phyloP scores from a whole-genome alignment of 75 land plant species.

The Picea sitchensis region DNA sequence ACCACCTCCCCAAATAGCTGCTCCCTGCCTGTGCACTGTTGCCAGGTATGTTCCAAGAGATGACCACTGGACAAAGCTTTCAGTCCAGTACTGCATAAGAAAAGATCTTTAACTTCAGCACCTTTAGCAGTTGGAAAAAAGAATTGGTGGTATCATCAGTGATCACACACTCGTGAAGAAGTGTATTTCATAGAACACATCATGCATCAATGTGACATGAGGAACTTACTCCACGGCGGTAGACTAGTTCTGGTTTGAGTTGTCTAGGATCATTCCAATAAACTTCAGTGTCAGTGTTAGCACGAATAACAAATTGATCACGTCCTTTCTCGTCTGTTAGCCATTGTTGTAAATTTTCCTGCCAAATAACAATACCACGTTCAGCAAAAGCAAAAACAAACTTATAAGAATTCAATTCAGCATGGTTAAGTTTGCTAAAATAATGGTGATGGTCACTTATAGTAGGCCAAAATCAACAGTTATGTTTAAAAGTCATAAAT shows the following conservation, averaged over 20 bases:
- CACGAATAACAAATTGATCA: slow-evolving; percentile 89
- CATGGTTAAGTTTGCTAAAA: too few species aligned
- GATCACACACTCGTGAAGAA: background rate
- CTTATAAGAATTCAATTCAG: background rate
- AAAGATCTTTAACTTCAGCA: background rate
- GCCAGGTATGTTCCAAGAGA: slow-evolving; percentile 91
- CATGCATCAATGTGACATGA: background rate
- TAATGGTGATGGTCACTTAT: background rate
- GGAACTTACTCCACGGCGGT: slow-evolving; percentile 66
- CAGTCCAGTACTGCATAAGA: slow-evolving; percentile 81
- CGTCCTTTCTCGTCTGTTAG: slow-evolving; percentile 86
- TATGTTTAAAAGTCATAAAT: background rate
- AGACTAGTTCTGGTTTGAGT: slow-evolving; percentile 73
- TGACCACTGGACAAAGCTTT: slow-evolving; percentile 94
- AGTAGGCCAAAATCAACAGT: background rate
- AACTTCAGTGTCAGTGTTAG: slow-evolving; percentile 79
- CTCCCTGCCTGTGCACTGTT: slow-evolving; percentile 93
- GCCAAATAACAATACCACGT: slow-evolving; percentile 2
- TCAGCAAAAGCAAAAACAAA: slow-evolving; percentile 1
- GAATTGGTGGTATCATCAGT: too few species aligned
- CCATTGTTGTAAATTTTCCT: slow-evolving; percentile 90
- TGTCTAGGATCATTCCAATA: slow-evolving; percentile 88
- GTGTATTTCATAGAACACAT: background rate
- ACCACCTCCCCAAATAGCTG: slow-evolving; percentile 92
- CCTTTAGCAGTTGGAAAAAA: too few species aligned